Evolutionary conservation across 257 asterid genomes (phyloP).

Genomic region (Penstemon barbatus): DNA sequence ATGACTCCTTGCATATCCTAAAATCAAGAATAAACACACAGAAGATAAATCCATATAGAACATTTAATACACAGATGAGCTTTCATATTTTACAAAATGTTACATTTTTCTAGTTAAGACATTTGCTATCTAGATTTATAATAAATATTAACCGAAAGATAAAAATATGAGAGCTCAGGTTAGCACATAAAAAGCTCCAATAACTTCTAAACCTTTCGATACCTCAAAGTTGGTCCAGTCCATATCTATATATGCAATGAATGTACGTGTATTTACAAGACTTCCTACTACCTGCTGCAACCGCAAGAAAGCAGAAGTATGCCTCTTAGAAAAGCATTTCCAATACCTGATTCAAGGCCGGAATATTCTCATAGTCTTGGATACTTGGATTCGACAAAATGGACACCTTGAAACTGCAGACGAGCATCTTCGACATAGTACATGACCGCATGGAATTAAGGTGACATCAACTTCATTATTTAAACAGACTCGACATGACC

Average conservation of each 20-base stretch:
- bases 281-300: conserved; percentile 1
- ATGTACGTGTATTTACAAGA: conserved; percentile 7
- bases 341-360: conserved; percentile 56
- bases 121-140: no score
- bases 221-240: not conserved
- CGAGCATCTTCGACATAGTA: conserved; percentile 82
- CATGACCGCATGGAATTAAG: conserved; percentile 90
- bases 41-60: no score
- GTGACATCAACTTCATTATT: conserved; percentile 77
- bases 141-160: no score
- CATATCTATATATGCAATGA: conserved; percentile 14
- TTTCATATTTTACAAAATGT: no score
- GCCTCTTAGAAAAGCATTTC: not conserved
- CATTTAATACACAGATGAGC: no score
- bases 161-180: no score
- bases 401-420: conserved; percentile 95
- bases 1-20: no score
- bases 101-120: no score
- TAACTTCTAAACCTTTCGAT: not conserved
- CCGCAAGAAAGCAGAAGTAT: not conserved
- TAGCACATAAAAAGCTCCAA: no score
- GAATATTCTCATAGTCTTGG: conserved; percentile 68
- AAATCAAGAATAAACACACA: no score
- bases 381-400: conserved; percentile 87
- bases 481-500: conserved; percentile 91